Base-by-base conservation (phyloP, 2,329 filamentous ascomycete species). In the Chrysosporium queenslandicum region DNA sequence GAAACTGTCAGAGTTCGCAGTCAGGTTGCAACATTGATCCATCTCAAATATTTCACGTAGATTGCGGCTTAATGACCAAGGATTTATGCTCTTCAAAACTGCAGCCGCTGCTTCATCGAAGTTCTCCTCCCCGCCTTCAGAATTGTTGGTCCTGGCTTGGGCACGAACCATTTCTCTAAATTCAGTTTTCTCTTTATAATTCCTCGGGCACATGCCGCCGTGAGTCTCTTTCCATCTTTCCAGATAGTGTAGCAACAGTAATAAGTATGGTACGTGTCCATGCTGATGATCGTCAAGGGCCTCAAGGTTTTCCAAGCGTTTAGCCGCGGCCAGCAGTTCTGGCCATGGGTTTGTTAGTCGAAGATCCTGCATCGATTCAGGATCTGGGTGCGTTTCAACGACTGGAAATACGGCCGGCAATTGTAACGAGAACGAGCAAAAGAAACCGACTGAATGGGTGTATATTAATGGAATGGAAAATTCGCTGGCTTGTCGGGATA, bases 61-160 rank as follows among this genome's bases (percentile, higher is more conserved):
- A 2, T 82, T 79, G 41, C 79, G 79, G 37, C 85, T 82, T 18
- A 94, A 68, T 23, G 78, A 78, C 42, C 84, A 81, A 16, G 76
- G 72, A 40, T 84, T 82, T 29, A 98, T 74, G n/a, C 85, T 86
- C 68, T 94, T 94, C 62, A 97, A 75, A 0, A 97, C 89, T 4
- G 90, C 88, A 12, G 81, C 82, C 42, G 83, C 82, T 3, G 92
- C 94, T 69, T 98, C 92, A 55, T 96, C 88, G 63, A 89, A 98
- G 67, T 98, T 98, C 71, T 98, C 92, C 65, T 98, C 92, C 53
- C 86, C 87, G 42, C 89, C 90, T 66, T 94, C 89, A 0, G 87
- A 68, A 53, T 82, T 94, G 59, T 84, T 73, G 47, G 74, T 86
- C 60, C 89, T 80, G 60, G 85, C 79, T 2, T 78, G 81, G 4